A percentile compares a stretch with the other conserved stretches of the same genome.
Evolutionary conservation across 768 basidiomycete genomes (phyloP).

Genomic region (Leccinum barrowsii): DNA sequence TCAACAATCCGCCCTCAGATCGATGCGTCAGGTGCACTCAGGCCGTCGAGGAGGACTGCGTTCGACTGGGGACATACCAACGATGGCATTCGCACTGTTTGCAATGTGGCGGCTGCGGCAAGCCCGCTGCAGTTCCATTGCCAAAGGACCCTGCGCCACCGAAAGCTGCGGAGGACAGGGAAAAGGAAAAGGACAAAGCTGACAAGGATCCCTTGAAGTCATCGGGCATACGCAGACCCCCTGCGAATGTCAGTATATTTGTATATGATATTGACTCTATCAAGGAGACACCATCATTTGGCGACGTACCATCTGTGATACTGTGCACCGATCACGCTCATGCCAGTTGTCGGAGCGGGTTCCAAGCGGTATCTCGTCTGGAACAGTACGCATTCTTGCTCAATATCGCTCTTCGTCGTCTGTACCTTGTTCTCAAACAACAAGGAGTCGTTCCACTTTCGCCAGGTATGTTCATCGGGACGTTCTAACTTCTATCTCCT

Average conservation of each 20-base stretch:
- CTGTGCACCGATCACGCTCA: conserved; percentile 79
- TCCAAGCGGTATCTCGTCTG: conserved; percentile 87
- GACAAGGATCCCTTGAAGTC: conserved; percentile 52
- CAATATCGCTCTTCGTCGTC: conserved; percentile 88
- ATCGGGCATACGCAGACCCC: conserved; percentile 65
- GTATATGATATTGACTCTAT: conserved; percentile 69
- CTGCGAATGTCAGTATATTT: conserved; percentile 78
- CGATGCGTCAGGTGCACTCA: conserved; percentile 84
- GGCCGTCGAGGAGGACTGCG: conserved; percentile 97
- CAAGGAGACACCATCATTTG: conserved; percentile 67
- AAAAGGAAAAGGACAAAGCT: conserved; percentile 38
- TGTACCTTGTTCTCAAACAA: conserved; percentile 84
- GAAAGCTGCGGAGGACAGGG: conserved; percentile 49
- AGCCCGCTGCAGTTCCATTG: conserved; percentile 60
- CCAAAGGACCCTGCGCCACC: conserved; percentile 53
- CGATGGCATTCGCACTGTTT: conserved; percentile 96
- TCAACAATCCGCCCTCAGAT: conserved; percentile 80
- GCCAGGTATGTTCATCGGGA: conserved; percentile 49
- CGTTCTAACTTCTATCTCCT: conserved; percentile 4
- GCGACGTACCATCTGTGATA: conserved; percentile 67
- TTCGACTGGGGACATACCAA: conserved; percentile 91
- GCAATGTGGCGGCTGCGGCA: conserved; percentile 80
- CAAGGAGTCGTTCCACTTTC: conserved; percentile 86
- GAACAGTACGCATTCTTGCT: conserved; percentile 98
- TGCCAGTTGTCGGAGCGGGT: conserved; percentile 64